Percentiles rank a stretch among this genome's conserved stretches.
Evolutionary conservation across 306 rosid species (phyloP).

Genomic region (Geum urbanum): DNA sequence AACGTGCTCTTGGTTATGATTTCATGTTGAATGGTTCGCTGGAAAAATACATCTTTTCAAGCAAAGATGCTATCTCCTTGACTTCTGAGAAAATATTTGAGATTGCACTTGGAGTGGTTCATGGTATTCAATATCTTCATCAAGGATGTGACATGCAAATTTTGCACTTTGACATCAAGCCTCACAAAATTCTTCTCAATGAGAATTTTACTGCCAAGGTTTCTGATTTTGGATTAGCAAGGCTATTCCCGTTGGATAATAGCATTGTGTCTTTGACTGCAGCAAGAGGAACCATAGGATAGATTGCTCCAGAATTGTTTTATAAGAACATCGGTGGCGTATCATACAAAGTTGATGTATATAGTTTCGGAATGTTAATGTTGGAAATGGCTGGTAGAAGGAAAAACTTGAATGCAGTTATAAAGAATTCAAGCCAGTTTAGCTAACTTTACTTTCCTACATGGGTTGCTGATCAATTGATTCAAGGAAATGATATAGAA

Average conservation of each 20-base stretch:
- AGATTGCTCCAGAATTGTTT: neutral
- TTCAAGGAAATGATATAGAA: neutral
- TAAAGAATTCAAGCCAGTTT: neutral
- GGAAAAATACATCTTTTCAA: neutral
- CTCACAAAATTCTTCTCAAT: neutral
- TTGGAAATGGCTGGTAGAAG: slow-evolving; percentile 5
- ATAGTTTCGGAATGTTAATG: neutral
- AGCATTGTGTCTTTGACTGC: slow-evolving; percentile 1
- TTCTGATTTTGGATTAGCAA: neutral
- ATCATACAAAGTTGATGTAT: neutral
- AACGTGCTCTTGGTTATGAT: neutral
- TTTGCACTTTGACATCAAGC: slow-evolving; percentile 2
- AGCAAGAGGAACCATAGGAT: slow-evolving; percentile 5
- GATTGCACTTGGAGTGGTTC: slow-evolving; percentile 3
- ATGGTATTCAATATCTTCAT: neutral
- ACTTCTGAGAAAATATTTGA: slow-evolving; percentile 1
- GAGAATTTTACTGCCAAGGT: neutral
- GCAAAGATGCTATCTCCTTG: neutral
- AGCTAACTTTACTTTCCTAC: neutral
- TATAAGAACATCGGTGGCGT: neutral
- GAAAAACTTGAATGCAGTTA: slow-evolving; percentile 5
- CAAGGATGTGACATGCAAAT: neutral
- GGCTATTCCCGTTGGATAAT: neutral
- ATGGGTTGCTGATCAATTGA: slow-evolving; percentile 5
- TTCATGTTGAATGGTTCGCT: neutral